These are phyloP conservation scores for Russula ochroleuca DNA, from an alignment of 768 basidiomycete genomes.

Conservation along the genomic window DNA sequence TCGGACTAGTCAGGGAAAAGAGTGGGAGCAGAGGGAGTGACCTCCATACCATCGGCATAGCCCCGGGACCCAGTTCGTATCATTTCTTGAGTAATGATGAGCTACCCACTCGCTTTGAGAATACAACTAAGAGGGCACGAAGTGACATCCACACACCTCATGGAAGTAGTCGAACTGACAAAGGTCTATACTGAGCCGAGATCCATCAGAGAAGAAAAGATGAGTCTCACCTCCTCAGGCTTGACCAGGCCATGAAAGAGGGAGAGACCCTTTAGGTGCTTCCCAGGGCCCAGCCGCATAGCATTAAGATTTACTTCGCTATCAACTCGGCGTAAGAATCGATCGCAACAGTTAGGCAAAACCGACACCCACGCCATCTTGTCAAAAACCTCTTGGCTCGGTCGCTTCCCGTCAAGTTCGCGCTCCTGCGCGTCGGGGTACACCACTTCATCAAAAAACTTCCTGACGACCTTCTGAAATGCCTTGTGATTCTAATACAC, in stretches of 20 bases:
- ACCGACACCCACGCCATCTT: constrained; percentile 64
- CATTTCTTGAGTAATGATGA: constrained; percentile 35
- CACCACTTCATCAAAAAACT: constrained; percentile 67
- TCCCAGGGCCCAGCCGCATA: constrained; percentile 93
- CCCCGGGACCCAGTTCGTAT: constrained; percentile 63
- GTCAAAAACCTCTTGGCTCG: constrained; percentile 71
- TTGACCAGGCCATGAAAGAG: constrained; percentile 72
- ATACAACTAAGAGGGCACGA: neutral
- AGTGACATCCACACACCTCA: constrained; percentile 41
- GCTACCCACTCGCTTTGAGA: constrained; percentile 22
- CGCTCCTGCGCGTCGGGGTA: constrained; percentile 48
- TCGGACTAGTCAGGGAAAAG: neutral
- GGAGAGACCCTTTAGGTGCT: constrained; percentile 73
- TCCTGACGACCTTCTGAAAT: constrained; percentile 56
- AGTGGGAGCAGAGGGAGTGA: constrained; percentile 36
- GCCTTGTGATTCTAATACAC: constrained; percentile 57
- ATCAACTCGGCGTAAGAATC: constrained; percentile 23
- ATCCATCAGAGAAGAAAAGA: neutral
- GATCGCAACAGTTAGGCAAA: constrained; percentile 2
- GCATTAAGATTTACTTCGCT: constrained; percentile 74
- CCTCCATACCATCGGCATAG: constrained; percentile 58
- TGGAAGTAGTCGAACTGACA: constrained; percentile 84
- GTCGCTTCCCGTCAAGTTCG: constrained; percentile 87
- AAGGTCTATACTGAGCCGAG: neutral
- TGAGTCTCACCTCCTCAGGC: constrained; percentile 53